phyloP scores from a whole-genome alignment of 805 yeast genomes.

The Hanseniaspora taiwanica region DNA sequence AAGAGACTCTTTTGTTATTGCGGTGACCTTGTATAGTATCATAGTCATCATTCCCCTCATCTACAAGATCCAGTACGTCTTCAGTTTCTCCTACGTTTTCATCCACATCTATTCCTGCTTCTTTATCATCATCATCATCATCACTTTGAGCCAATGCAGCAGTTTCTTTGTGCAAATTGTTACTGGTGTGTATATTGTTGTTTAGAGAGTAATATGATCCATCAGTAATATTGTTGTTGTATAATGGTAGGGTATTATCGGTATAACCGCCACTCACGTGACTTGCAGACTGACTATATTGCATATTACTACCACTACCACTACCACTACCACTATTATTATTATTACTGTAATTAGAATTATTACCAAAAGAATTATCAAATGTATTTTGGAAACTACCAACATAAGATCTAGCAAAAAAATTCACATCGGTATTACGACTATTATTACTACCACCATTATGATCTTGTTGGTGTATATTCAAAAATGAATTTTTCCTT shows the following conservation, averaged over 20 bases:
- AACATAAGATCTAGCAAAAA: slow-evolving; percentile 21
- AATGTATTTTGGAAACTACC: slow-evolving; percentile 11
- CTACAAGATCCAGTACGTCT: too few species aligned
- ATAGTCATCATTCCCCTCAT: too few species aligned
- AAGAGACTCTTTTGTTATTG: too few species aligned
- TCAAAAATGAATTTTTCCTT: not conserved
- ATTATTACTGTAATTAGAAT: not conserved
- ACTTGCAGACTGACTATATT: too few species aligned
- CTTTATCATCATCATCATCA: slow-evolving; percentile 9
- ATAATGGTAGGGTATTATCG: not conserved
- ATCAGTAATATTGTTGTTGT: not conserved
- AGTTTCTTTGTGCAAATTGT: slow-evolving; percentile 20
- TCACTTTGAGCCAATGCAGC: slow-evolving; percentile 17
- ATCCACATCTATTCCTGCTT: slow-evolving; percentile 7
- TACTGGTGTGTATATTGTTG: slow-evolving; percentile 11
- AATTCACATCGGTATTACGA: slow-evolving; percentile 1
- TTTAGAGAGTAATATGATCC: not conserved
- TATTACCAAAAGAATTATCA: not conserved
- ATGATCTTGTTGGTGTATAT: not conserved
- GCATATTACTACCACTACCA: too few species aligned
- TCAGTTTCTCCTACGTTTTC: too few species aligned
- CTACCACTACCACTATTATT: not conserved
- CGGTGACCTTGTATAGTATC: too few species aligned
- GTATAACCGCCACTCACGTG: too few species aligned
- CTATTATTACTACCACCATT: not conserved